Base-by-base conservation (phyloP, 148 eudicot species). In the Mesembryanthemum crystallinum region DNA sequence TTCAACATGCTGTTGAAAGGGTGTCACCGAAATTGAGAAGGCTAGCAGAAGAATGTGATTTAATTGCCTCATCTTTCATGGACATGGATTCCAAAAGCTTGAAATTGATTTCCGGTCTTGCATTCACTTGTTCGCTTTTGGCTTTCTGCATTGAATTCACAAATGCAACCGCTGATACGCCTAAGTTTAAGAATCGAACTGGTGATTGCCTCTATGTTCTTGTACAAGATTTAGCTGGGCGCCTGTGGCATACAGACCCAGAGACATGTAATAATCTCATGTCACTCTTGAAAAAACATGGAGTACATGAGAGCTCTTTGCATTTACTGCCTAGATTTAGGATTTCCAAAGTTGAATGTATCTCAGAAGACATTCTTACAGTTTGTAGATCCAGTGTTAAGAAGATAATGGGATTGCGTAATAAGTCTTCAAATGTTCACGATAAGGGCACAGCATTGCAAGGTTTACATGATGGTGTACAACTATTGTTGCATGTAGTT, bases 81-180 rank as follows among this genome's bases (percentile, higher is more conserved):
- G 92, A 84, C 80, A 81, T 92, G 78, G 92, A 89, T 82, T 76
- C 75, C 24, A 81, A 79, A 78, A 89, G 92, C 82, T 71, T 80
- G 60, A 83, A 72, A 76, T 71, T 77, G 51, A 77, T 92, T 76
- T 87, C 92, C 29, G 63, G 82, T 47, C 74, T 83, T 68, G 91
- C 97, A 66, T 70, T 88, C 12, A 75, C 82, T 72, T 92, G 96
- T 82, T 92, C 97, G 25, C 28, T 89, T 52, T 82, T 95, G 83
- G 96, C 91, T 61, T 90, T 91, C 67, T 80, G 84, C 73, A 76
- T 86, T 57, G 88, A 86, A 75, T 86, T 84, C 79, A 69, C 84
- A 64, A 85, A 82, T 35, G 66, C 80, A 47, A 60, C 74, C 47
- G 67, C 51, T 63, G n/a, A n/a, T n/a, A n/a, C n/a, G n/a, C n/a